Conservation (phyloP, 2,329 filamentous ascomycete species). For the Hypoxylon sp. region DNA sequence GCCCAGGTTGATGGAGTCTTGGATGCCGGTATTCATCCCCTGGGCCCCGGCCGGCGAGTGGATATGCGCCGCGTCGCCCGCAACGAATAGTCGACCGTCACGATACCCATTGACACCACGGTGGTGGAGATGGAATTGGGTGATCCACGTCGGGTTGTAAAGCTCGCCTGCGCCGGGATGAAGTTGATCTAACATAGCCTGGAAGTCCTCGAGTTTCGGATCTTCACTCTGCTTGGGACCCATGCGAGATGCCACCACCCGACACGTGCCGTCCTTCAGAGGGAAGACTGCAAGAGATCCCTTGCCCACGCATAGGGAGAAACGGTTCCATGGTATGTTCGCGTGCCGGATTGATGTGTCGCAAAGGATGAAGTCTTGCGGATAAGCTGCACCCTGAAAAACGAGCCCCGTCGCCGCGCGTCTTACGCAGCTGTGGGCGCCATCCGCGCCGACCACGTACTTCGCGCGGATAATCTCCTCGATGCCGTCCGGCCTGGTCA, state of each 20-base stretch:
- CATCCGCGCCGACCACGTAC: conserved; percentile 60
- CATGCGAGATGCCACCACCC: conserved; percentile 45
- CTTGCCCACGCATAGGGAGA: conserved; percentile 48
- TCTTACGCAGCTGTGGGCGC: conserved; percentile 57
- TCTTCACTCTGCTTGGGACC: conserved; percentile 30
- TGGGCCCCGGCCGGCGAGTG: conserved; percentile 67
- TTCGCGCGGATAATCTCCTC: conserved; percentile 42
- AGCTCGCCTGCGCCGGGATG: conserved; percentile 45
- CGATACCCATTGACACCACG: conserved; percentile 53
- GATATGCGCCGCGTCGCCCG: conserved; percentile 68
- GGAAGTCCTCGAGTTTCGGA: conserved; percentile 48
- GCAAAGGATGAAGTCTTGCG: conserved; percentile 59
- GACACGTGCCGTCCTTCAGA: conserved; percentile 44
- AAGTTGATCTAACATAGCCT: conserved; percentile 47
- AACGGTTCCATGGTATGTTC: conserved; percentile 37
- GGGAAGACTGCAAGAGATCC: conserved; percentile 54
- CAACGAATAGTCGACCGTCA: conserved; percentile 63
- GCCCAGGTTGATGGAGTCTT: conserved; percentile 62
- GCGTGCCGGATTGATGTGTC: conserved; percentile 53
- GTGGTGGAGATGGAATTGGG: conserved; percentile 59
- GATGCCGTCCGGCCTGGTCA: conserved; percentile 29
- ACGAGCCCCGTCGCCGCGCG: conserved; percentile 51
- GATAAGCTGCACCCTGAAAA: conserved; percentile 58
- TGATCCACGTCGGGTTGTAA: conserved; percentile 55
- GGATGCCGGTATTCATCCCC: conserved; percentile 67